These are phyloP conservation scores for Umbelopsis sp. DNA, from an alignment of 371 early-diverging fungal genomes.

Conservation along the genomic window DNA sequence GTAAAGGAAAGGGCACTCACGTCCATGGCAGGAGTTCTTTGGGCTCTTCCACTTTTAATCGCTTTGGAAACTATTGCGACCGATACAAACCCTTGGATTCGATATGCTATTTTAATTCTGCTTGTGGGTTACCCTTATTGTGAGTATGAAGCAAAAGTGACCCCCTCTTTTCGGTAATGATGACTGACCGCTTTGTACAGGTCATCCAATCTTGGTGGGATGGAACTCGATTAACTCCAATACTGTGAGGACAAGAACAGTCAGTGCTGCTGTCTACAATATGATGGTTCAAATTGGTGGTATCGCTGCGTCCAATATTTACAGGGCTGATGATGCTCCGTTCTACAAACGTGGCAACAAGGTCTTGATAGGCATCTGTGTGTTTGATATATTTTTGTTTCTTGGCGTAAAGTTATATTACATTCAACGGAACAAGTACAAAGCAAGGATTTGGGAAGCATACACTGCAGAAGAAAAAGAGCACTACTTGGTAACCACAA, in stretches of 20 bases:
- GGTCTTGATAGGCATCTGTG: slow-evolving; percentile 23
- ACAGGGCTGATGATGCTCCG: slow-evolving; percentile 26
- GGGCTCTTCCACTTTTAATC: slow-evolving; percentile 8
- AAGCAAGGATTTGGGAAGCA: background rate
- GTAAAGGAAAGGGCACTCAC: background rate
- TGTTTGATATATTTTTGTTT: slow-evolving; percentile 20
- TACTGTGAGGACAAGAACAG: slow-evolving; percentile 31
- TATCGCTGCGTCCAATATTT: slow-evolving; percentile 25
- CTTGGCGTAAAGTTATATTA: background rate
- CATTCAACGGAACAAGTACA: background rate
- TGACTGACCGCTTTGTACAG: background rate
- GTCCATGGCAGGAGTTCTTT: background rate
- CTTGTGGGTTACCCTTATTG: slow-evolving; percentile 17
- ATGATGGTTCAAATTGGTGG: slow-evolving; percentile 24
- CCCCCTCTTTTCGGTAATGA: too few species aligned
- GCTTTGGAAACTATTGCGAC: background rate
- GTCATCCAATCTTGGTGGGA: slow-evolving; percentile 26
- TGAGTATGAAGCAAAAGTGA: background rate
- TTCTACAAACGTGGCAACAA: slow-evolving; percentile 25
- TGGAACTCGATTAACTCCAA: slow-evolving; percentile 30
- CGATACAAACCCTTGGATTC: slow-evolving; percentile 19
- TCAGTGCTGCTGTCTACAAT: slow-evolving; percentile 25
- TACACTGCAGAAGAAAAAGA: background rate
- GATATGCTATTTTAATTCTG: slow-evolving; percentile 19
- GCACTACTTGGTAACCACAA: background rate